Evolutionary conservation across 1,139 yeast species (phyloP), one percentile per base, ranked within the genome.

Genomic region (Candida sanyaensis): DNA sequence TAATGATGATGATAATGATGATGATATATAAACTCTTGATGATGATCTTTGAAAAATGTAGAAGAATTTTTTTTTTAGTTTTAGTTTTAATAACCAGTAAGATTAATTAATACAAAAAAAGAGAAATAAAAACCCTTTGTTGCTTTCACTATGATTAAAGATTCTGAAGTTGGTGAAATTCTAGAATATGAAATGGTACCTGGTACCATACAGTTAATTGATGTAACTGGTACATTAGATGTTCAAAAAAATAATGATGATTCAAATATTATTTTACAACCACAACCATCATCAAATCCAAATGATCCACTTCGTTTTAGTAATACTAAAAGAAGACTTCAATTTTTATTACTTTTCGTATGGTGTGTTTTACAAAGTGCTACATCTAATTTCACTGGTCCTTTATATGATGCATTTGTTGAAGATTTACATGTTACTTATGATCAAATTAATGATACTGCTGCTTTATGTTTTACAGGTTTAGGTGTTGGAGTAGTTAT

Each of bases 131-230:
- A 17, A 17, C 21, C 3, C 21, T 2, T 17, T 17, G 21, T 17
- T 17, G 2, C 2, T 17, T 17, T 17, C 2, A 24, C 17, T 24
- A 36, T 36, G 39, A n/a, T 1, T 9, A n/a, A 24, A n/a, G 42
- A 44, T 36, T 28, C 26, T 3, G 47, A 44, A 10, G 39, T 41
- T 28, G 12, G 33, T 12, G 38, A 44, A 30, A 31, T 44, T 4
- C 32, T 28, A 6, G 51, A 63, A n/a, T 47, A 58, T 45, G 72
- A 75, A 21, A 68, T 73, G 8, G 73, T 82, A 34, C 89, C 89
- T 0, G 89, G 89, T 26, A 83, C 88, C 5, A 71, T 81, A 9
- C 83, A 80, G 49, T 67, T 84, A 42, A 78, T 84, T 13, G 87
- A 83, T 58, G 47, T 75, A 31, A 70, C 69, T 9, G 71, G 75